phyloP scores from a whole-genome alignment of 1,139 yeast genomes.

The Spencermartinsiella ligniputridi region DNA sequence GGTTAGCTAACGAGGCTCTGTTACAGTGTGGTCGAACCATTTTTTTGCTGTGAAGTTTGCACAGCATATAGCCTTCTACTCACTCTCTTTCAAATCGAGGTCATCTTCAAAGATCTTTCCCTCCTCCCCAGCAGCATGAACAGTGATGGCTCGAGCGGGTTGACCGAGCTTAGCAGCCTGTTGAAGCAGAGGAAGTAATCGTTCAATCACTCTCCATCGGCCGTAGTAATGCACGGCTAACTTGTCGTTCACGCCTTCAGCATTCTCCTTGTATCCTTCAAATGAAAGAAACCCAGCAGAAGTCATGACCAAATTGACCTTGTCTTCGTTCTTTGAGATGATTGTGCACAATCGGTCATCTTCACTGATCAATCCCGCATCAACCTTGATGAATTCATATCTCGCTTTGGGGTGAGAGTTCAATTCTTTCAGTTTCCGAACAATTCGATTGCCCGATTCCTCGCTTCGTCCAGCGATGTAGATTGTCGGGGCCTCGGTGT shows the following conservation, averaged over 20 bases:
- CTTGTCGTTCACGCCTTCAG: slow-evolving; percentile 29
- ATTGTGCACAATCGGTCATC: slow-evolving; percentile 22
- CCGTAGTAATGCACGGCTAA: slow-evolving; percentile 29
- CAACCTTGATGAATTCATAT: slow-evolving; percentile 26
- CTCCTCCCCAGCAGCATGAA: slow-evolving; percentile 27
- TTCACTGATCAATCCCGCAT: slow-evolving; percentile 24
- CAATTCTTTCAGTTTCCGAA: slow-evolving; percentile 21
- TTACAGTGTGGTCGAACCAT: no score
- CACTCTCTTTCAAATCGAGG: slow-evolving; percentile 22
- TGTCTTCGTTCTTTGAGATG: slow-evolving; percentile 23
- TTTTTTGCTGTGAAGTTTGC: no score
- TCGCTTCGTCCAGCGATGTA: slow-evolving; percentile 32
- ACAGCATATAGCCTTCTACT: no score
- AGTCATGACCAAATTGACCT: slow-evolving; percentile 27
- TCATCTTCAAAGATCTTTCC: slow-evolving; percentile 23
- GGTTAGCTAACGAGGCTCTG: neutral
- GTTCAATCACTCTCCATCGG: slow-evolving; percentile 26
- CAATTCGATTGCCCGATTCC: slow-evolving; percentile 22
- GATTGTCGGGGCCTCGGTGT: slow-evolving; percentile 27
- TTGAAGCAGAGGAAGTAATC: slow-evolving; percentile 25
- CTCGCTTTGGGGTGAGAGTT: slow-evolving; percentile 23
- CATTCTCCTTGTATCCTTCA: slow-evolving; percentile 24
- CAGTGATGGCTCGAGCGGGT: slow-evolving; percentile 29
- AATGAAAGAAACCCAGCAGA: slow-evolving; percentile 24
- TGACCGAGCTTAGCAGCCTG: slow-evolving; percentile 24